Evolutionary conservation across 495 filamentous ascomycete genomes (phyloP).

Genomic region (Sphaerosporella brunnea): DNA sequence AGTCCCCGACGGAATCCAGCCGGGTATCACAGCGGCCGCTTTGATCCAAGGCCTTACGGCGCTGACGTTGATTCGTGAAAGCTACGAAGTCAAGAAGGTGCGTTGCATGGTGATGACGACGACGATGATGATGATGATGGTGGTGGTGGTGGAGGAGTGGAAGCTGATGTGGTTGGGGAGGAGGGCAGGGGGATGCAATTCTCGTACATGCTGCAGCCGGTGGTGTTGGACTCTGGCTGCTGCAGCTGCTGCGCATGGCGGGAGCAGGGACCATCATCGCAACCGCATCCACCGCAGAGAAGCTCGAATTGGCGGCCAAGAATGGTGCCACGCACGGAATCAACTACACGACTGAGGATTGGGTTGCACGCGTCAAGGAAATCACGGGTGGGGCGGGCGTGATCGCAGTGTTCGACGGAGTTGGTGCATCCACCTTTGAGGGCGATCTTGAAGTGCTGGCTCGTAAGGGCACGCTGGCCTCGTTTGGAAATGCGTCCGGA

Average conservation of each 20-base stretch:
- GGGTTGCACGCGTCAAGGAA: conserved; percentile 46
- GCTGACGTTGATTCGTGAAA: conserved; percentile 61
- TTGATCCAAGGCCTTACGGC: conserved; percentile 78
- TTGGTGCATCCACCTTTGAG: conserved; percentile 80
- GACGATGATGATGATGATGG: no score
- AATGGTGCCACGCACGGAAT: conserved; percentile 57
- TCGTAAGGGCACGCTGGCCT: conserved; percentile 66
- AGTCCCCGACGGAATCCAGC: conserved; percentile 45
- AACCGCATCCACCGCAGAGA: conserved; percentile 57
- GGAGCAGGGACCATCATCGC: conserved; percentile 63
- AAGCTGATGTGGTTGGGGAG: not conserved
- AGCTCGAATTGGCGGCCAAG: conserved; percentile 47
- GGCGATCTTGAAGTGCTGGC: conserved; percentile 57
- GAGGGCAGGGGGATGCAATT: conserved; percentile 49
- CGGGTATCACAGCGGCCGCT: conserved; percentile 47
- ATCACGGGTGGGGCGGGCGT: conserved; percentile 51
- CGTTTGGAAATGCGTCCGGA: conserved; percentile 81
- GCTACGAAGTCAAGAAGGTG: conserved; percentile 45
- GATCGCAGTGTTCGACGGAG: conserved; percentile 70
- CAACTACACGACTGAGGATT: conserved; percentile 54
- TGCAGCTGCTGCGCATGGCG: conserved; percentile 51
- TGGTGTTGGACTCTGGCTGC: conserved; percentile 63
- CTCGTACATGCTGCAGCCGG: conserved; percentile 85
- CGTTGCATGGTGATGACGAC: no score
- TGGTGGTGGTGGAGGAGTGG: not conserved